Percentiles rank a stretch among this genome's conserved stretches.
These are phyloP conservation scores for Fusarium falciforme DNA, from an alignment of 2,329 filamentous ascomycete genomes.

Conservation along the genomic window DNA sequence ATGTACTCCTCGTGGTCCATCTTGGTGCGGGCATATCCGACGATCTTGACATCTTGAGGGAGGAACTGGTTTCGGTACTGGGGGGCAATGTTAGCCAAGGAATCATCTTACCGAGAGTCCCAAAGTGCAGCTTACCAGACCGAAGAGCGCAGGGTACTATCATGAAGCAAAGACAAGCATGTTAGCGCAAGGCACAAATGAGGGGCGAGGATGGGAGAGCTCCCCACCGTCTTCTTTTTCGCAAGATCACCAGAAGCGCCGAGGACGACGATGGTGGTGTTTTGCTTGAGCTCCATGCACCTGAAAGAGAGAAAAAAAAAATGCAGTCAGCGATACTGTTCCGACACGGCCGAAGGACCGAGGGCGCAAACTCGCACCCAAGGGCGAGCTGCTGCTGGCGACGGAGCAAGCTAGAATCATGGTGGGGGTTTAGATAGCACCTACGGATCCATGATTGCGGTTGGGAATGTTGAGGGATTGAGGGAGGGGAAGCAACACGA, in stretches of 20 bases:
- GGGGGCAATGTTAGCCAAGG: constrained; percentile 13
- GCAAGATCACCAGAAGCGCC: constrained; percentile 97
- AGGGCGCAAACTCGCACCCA: constrained; percentile 6
- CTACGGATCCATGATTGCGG: constrained; percentile 43
- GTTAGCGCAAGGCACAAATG: constrained; percentile 35
- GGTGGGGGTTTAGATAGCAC: constrained; percentile 42
- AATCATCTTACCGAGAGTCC: not conserved
- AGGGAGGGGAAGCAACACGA: constrained; percentile 11
- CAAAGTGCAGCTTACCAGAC: constrained; percentile 77
- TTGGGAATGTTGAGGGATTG: constrained; percentile 29
- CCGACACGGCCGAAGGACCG: not conserved
- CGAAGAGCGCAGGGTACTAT: constrained; percentile 96
- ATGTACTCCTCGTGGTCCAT: constrained; percentile 98
- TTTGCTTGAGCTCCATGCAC: constrained; percentile 95
- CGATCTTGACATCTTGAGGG: constrained; percentile 93
- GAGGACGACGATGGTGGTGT: constrained; percentile 96
- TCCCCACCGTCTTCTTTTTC: constrained; percentile 97
- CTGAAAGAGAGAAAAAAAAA: constrained; percentile 11
- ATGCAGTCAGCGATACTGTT: constrained; percentile 28
- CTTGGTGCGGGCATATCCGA: constrained; percentile 99
- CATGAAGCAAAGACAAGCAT: constrained; percentile 28
- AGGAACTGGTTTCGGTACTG: constrained; percentile 99
- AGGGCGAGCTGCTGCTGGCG: constrained; percentile 29
- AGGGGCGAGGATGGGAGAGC: constrained; percentile 25
- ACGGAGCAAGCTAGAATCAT: constrained; percentile 33